Evolutionary conservation across 1,284 basidiomycete genomes (phyloP), one percentile per base, ranked within the genome.

Genomic region (Violaceomyces palustris): DNA sequence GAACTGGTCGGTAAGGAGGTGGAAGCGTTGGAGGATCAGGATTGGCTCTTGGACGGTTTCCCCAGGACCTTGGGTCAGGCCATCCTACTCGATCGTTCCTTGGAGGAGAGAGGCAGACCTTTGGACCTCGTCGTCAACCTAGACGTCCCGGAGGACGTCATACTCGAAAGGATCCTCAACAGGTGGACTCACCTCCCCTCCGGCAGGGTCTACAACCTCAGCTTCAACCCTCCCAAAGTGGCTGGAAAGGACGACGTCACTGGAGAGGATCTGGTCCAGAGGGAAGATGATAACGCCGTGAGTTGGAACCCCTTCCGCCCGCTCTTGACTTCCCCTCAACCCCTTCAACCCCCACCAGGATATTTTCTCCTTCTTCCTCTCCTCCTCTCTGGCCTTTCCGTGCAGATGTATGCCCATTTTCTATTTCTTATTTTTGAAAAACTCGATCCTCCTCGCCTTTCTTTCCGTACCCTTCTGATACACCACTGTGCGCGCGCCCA

Each of bases 11-110:
- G 53, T n/a, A 21, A 48, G 6, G 56, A 64, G 34, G 45, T 71
- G 3, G 11, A 43, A 7, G 27, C 42, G 19, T 38, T 64, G 14
- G 47, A 29, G 0, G 30, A 27, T 2, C 21, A 52, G 81, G 83
- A 87, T 69, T 96, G 92, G 92, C 86, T 97, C 56, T 75, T 98
- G 26, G 93, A 99, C 67, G 93, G 93, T 5, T 98, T 98, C 70
- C 93, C 93, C 24, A 83, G 93, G 29, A 99, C 93, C 2, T 75
- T 93, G 2, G 83, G 81, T 14, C 93, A 99, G 75, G 93, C 88
- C 1, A 78, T 84, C 71, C 78, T 93, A 33, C 79, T 99, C 9
- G 88, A 96, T 52, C 39, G 64, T 5, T 71, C 76, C 32, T 54
- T 72, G 3, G 28, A 41, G 2, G 6, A n/a, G 4, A 33, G 46